Base-by-base conservation (phyloP, 2,329 filamentous ascomycete genomes). In the Claviceps monticola region DNA sequence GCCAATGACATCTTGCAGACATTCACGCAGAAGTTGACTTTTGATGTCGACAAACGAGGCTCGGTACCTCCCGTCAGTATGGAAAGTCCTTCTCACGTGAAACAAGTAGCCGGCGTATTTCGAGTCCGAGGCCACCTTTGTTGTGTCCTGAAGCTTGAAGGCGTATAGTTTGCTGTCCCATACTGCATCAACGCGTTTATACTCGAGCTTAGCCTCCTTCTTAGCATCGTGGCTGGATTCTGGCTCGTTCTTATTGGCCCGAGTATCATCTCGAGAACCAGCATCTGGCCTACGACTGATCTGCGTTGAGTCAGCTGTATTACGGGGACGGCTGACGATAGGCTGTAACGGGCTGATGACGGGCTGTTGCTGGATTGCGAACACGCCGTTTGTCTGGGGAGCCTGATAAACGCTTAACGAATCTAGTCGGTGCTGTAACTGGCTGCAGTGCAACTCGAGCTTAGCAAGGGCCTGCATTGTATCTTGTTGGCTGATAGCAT, bases 71-170 rank as follows among this genome's bases (percentile, higher is more conserved):
- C 88, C 87, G 58, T 93, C 86, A 79, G 80, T 88, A 64, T 90
- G 84, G 63, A 95, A 94, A 14, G 79, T 84, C 51, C 89, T 78
- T 16, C 87, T 80, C 16, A 95, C 85, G 23, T 88, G 86, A 64
- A 95, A 95, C 34, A 88, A 75, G 63, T 84, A 93, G 54, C 86
- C 80, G 54, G 90, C 82, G 64, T 88, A 90, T 57, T 86, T 66
- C 0, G 68, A 62, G n/a, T 73, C 72, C 3, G 62, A 59, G 1
- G 62, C 60, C 26, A 68, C 61, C 49, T 78, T 71, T 14, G 74
- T 69, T 6, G 74, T 79, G 45, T 78, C 71, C 51, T 79, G 76
- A 2, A 81, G 68, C 56, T 74, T 78, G 66, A 68, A 78, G 54
- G 72, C 70, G 57, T 77, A 73, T 8, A 72, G 68, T 7, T 60